Percentiles rank a stretch among this genome's conserved stretches.
Evolutionary conservation across 441 rosid species (phyloP).

Genomic region (Aquilaria agallochum): DNA sequence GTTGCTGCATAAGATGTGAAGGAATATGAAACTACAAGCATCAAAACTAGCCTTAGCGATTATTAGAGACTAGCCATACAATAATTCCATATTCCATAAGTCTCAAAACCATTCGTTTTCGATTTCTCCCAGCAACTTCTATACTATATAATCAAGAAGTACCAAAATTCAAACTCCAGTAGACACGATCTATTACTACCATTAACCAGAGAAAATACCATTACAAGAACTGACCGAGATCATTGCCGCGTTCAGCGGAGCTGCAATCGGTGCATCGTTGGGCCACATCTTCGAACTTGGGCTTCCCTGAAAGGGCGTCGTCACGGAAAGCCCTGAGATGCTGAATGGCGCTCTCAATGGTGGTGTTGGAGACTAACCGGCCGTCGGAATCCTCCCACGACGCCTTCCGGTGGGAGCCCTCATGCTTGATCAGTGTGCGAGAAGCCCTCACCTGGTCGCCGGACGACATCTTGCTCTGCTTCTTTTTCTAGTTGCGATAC

Average conservation of each 20-base stretch:
- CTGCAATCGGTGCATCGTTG: constrained; percentile 81
- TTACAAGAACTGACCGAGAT: constrained; percentile 57
- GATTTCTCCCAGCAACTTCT: too few species aligned
- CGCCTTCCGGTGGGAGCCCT: constrained; percentile 87
- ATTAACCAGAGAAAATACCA: too few species aligned
- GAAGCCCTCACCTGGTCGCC: constrained; percentile 73
- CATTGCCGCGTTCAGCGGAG: constrained; percentile 98
- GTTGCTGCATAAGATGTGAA: too few species aligned
- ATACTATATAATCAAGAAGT: too few species aligned
- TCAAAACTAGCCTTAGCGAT: too few species aligned
- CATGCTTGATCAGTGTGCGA: constrained; percentile 86
- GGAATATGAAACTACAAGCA: too few species aligned
- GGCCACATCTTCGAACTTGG: constrained; percentile 76
- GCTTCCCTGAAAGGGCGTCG: constrained; percentile 75
- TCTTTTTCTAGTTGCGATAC: constrained; percentile 56
- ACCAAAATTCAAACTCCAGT: too few species aligned
- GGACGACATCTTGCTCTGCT: constrained; percentile 42
- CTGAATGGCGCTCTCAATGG: constrained; percentile 65
- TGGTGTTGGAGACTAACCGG: constrained; percentile 52
- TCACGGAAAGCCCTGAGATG: constrained; percentile 72
- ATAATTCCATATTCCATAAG: too few species aligned
- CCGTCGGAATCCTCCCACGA: constrained; percentile 99
- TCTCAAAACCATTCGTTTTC: too few species aligned
- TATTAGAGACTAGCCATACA: too few species aligned
- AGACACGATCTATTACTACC: too few species aligned